Evolutionary conservation across 1,284 basidiomycete genomes (phyloP).

Genomic region (Rhodotorula sp.): DNA sequence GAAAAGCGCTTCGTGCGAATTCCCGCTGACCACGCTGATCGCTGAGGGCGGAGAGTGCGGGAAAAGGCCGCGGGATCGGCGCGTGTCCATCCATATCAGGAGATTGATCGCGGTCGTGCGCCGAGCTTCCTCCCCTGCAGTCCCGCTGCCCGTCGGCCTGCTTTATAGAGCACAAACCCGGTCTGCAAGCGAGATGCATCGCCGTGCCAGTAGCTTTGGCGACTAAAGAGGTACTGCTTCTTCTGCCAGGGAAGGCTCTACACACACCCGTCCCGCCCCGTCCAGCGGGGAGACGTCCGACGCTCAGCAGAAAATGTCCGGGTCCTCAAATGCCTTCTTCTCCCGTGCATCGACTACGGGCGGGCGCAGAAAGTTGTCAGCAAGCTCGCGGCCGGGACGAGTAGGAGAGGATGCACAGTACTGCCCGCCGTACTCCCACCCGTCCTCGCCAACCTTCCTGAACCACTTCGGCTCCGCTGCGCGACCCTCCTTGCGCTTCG

Average conservation of each 20-base stretch:
- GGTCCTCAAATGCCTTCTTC: conserved; percentile 32
- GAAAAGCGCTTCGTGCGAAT: not conserved
- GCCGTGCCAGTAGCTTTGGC: too few relatives aligned
- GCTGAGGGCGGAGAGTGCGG: too few relatives aligned
- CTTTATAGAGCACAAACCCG: too few relatives aligned
- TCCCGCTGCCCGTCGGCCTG: too few relatives aligned
- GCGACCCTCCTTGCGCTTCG: conserved; percentile 54
- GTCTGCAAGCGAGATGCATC: too few relatives aligned
- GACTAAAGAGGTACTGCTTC: too few relatives aligned
- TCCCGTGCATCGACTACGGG: conserved; percentile 32
- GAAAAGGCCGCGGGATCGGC: too few relatives aligned
- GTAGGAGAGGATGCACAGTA: conserved; percentile 37
- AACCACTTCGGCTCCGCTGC: conserved; percentile 40
- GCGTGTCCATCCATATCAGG: too few relatives aligned
- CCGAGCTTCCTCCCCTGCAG: too few relatives aligned
- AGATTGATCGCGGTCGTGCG: too few relatives aligned
- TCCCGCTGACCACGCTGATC: not conserved
- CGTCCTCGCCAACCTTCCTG: conserved; percentile 28
- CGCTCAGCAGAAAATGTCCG: conserved; percentile 32
- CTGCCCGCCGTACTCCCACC: conserved; percentile 40
- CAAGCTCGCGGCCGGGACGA: too few relatives aligned
- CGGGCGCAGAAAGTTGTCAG: not conserved
- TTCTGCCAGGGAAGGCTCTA: not conserved
- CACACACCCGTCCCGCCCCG: not conserved
- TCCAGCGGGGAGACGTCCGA: not conserved